Base-by-base conservation (phyloP, 2,329 filamentous ascomycete species). In the Zarea fungicola region DNA sequence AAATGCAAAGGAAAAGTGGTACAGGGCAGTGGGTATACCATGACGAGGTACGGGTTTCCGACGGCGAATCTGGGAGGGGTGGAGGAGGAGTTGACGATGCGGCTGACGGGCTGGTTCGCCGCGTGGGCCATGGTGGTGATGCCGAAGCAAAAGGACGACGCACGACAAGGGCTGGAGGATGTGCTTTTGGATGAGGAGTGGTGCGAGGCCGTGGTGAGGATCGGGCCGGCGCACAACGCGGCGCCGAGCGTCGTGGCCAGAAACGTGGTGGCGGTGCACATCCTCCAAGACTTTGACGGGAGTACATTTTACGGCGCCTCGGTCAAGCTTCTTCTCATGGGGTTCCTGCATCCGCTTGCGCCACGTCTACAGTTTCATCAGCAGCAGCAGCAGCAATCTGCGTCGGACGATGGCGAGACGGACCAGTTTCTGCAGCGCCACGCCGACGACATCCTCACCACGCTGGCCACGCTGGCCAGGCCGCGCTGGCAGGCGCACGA, bases 81-180 rank as follows among this genome's bases (percentile, higher is more conserved):
- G 0, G 68, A 78, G 0, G 74, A 76, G 22, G 70, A 77, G 28
- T 61, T 84, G 34, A 67, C 72, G 19, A 65, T 77, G 53, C 73
- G 76, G 3, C 69, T 87, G 42, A 65, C 69, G 11, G 84, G 84
- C 0, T 73, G 83, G 6, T 87, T 83, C 57, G 80, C 84, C 32
- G 83, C 80, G 3, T 87, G 84, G 83, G 77, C 75, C 0, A 65
- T 73, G 1, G 56, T 80, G 2, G 53, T 72, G 1, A 64, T 68
- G 0, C 25, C 48, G 1, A 62, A 65, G 19, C 41, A 14, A 6
- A 34, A 34, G 19, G 26, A 14, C 14, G 59, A 26, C 57, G 0
- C 53, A 59, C 3, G 65, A 69, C 14, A 34, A 32, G 9, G 28
- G 22, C 7, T 10, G 3, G 60, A 61, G 4, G 43, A 69, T 2